These are phyloP conservation scores for Lecanicillium sp. DNA, from an alignment of 2,329 filamentous ascomycete species.

Conservation along the genomic window DNA sequence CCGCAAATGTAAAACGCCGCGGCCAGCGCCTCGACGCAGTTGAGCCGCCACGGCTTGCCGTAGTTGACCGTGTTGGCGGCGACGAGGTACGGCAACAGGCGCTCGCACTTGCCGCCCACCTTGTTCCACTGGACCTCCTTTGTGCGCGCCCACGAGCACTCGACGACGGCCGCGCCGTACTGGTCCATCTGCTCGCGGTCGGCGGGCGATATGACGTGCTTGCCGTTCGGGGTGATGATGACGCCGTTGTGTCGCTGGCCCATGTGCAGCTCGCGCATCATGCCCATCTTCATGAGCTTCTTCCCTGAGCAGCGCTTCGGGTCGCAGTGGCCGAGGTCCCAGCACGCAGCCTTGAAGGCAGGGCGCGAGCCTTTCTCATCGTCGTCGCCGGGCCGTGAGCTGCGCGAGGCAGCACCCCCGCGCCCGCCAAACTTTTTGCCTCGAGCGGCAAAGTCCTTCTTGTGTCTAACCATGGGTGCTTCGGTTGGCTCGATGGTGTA, in stretches of 20 bases:
- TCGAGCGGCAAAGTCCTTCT: conserved; percentile 73
- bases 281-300: conserved; percentile 79
- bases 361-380: conserved; percentile 32
- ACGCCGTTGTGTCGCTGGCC: conserved; percentile 90
- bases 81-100: conserved; percentile 86
- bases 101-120: conserved; percentile 89
- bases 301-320: conserved; percentile 96
- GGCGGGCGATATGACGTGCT: conserved; percentile 72
- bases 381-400: conserved; percentile 36
- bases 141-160: conserved; percentile 93
- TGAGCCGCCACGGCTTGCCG: conserved; percentile 87
- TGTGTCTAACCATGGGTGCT: conserved; percentile 83
- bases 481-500: neutral
- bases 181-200: conserved; percentile 77
- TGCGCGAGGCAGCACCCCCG: conserved; percentile 47
- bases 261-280: conserved; percentile 88
- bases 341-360: conserved; percentile 86
- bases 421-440: conserved; percentile 63
- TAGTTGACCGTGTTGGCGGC: conserved; percentile 98
- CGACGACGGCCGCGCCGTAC: conserved; percentile 89
- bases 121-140: conserved; percentile 84
- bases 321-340: conserved; percentile 97
- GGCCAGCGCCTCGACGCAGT: conserved; percentile 91
- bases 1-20: conserved; percentile 92
- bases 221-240: conserved; percentile 92